A percentile compares a stretch with the other conserved stretches of the same genome.
Conservation (phyloP, 441 rosid genomes). For the Cnidoscolus chayamansa region DNA sequence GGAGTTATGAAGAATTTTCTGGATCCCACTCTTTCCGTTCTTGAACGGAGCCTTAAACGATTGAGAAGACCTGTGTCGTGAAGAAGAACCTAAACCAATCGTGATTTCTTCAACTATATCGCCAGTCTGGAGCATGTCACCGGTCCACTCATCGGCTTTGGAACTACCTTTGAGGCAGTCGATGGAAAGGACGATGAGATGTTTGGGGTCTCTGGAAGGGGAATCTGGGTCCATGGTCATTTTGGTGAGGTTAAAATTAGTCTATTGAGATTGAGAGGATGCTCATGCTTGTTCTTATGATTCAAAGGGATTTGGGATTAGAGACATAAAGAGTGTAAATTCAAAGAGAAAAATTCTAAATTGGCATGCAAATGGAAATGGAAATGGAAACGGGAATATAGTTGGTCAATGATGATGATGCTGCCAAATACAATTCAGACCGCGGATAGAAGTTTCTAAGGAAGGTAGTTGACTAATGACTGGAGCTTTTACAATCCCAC, state of each 20-base stretch:
- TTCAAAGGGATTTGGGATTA: neutral
- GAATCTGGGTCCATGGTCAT: constrained; percentile 57
- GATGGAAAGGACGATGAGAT: constrained; percentile 59
- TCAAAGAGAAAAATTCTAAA: neutral
- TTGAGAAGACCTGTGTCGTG: constrained; percentile 36
- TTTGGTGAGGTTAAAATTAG: neutral
- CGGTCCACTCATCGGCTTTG: constrained; percentile 90
- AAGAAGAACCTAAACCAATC: constrained; percentile 53
- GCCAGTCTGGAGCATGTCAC: constrained; percentile 88
- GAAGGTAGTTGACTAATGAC: neutral
- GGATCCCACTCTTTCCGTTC: constrained; percentile 74
- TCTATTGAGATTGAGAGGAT: no score
- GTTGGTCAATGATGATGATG: no score
- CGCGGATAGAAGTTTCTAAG: neutral
- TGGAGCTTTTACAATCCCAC: no score
- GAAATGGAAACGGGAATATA: no score
- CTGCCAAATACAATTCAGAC: no score
- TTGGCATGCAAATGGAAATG: neutral
- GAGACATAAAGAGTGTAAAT: no score
- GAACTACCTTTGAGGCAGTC: constrained; percentile 83
- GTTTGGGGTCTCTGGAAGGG: constrained; percentile 28
- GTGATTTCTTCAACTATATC: constrained; percentile 86
- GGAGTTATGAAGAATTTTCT: constrained; percentile 62
- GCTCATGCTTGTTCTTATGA: no score
- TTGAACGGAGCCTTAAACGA: constrained; percentile 63